Conservation (phyloP, 495 filamentous ascomycete genomes). For the Elaphomyces granulatus region DNA sequence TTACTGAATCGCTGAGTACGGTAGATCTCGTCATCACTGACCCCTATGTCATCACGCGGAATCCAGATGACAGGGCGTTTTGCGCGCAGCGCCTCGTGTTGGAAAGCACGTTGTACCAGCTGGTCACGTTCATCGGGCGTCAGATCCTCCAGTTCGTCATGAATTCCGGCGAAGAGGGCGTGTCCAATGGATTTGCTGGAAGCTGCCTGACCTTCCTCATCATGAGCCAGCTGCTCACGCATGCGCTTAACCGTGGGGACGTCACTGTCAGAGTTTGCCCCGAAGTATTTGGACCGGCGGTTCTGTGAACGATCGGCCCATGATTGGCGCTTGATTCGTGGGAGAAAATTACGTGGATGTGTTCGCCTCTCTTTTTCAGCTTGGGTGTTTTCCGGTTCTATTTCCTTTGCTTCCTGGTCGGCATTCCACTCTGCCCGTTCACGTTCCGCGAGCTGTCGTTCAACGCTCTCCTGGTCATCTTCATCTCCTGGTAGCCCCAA, state of each 20-base stretch:
- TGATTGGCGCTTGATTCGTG: slow-evolving; percentile 17
- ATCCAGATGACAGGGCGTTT: slow-evolving; percentile 88
- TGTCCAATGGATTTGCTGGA: slow-evolving; percentile 44
- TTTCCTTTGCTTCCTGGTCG: slow-evolving; percentile 32
- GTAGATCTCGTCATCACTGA: slow-evolving; percentile 81
- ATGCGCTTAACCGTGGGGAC: slow-evolving; percentile 20
- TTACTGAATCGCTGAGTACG: slow-evolving; percentile 62
- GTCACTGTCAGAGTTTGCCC: slow-evolving; percentile 17
- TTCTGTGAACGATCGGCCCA: slow-evolving; percentile 31
- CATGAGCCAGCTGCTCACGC: slow-evolving; percentile 27
- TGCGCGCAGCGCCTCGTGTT: slow-evolving; percentile 76
- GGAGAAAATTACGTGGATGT: slow-evolving; percentile 5
- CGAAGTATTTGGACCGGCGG: slow-evolving; percentile 30
- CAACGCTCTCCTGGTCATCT: slow-evolving; percentile 17
- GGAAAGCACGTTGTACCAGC: slow-evolving; percentile 77
- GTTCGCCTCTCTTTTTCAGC: slow-evolving; percentile 2
- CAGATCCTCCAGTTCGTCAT: slow-evolving; percentile 88
- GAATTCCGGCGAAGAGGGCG: slow-evolving; percentile 69
- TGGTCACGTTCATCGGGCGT: slow-evolving; percentile 81
- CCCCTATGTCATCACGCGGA: slow-evolving; percentile 76
- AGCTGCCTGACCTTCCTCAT: slow-evolving; percentile 53
- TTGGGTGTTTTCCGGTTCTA: slow-evolving; percentile 40
- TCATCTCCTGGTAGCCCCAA: slow-evolving; percentile 32
- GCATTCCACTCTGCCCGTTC: slow-evolving; percentile 23
- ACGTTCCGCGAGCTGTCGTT: slow-evolving; percentile 32